These are phyloP conservation scores for Colletotrichum tropicicola DNA, from an alignment of 2,329 filamentous ascomycete species.

Conservation along the genomic window DNA sequence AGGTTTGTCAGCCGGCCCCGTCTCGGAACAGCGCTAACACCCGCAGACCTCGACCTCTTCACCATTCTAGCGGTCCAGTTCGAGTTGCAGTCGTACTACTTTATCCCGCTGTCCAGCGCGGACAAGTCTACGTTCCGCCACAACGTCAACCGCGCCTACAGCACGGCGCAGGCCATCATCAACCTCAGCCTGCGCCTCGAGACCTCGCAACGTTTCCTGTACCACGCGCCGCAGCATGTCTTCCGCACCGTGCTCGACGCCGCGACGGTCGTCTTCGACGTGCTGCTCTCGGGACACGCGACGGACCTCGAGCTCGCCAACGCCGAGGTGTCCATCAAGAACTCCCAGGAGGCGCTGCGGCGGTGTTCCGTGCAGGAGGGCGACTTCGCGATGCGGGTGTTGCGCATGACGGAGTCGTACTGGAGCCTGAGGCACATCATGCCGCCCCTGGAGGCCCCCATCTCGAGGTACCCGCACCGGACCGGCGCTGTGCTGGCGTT, in stretches of 20 bases:
- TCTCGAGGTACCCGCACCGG: constrained; percentile 53
- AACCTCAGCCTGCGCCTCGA: constrained; percentile 42
- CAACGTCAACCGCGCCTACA: constrained; percentile 56
- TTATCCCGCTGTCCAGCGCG: constrained; percentile 52
- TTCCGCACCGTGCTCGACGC: constrained; percentile 57
- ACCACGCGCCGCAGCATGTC: constrained; percentile 59
- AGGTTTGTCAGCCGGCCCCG: constrained; percentile 43
- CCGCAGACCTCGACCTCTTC: constrained; percentile 56
- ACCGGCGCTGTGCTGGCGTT: constrained; percentile 59
- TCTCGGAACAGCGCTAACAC: background rate
- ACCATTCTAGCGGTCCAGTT: constrained; percentile 57
- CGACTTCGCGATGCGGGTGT: constrained; percentile 56
- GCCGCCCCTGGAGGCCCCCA: constrained; percentile 48
- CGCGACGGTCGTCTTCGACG: constrained; percentile 44
- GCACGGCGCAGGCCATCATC: constrained; percentile 56
- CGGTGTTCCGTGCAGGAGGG: constrained; percentile 56
- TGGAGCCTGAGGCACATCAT: constrained; percentile 51
- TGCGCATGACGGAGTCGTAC: constrained; percentile 58
- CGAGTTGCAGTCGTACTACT: constrained; percentile 64
- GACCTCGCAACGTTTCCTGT: constrained; percentile 42
- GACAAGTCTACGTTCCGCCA: constrained; percentile 49
- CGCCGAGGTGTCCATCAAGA: constrained; percentile 26
- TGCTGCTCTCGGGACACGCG: constrained; percentile 42
- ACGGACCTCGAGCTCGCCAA: constrained; percentile 29
- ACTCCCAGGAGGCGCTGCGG: constrained; percentile 40